Base-by-base conservation (phyloP, 208 protist species). In the Acanthamoeba royreba region DNA sequence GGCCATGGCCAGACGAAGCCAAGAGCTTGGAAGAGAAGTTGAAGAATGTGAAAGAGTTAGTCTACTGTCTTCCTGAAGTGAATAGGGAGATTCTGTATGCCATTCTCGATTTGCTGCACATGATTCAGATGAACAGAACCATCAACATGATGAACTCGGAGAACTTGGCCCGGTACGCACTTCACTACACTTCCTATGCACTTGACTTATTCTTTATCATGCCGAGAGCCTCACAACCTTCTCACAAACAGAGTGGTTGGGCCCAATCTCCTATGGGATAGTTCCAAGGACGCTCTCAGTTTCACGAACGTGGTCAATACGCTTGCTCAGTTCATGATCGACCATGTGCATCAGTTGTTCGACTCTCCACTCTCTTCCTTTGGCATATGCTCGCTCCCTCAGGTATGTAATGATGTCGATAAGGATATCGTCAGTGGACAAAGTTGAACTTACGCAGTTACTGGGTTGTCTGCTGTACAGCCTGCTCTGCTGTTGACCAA, bases 71-170 rank as follows among this genome's bases (percentile, higher is more conserved):
- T 17, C 83, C 83, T n/a, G 83, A 90, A 33, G 83, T 90, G 22
- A 90, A 90, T 42, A 61, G 83, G 4, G 83, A 90, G 49, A 90
- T 52, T 4, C 55, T 90, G 22, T 90, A 90, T 19, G 47, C 83
- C 47, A 90, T 90, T 15, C 49, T 90, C 38, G 45, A 22, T 13
- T 52, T 90, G 22, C 31, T 90, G 31, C 31, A 90, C 55, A 66
- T 90, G 7, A 90, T 90, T 15, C 52, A 61, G 49, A n/a, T 47
- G 40, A 90, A 90, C 83, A 28, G 83, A 17, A 90, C 83, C 33
- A 90, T 90, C 83, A 90, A 90, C 83, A 90, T 90, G 83, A 90
- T 90, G 83, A 90, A 45, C 5, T 61, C 55, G 8, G 83, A 90
- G 5, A 90, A 90, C 49, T 19, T 90, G 28, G 83, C 83, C 3